A percentile compares a stretch with the other conserved stretches of the same genome.
Evolutionary conservation across 108 stramenopile species (phyloP).

Genomic region (Cyclotella baltica): DNA sequence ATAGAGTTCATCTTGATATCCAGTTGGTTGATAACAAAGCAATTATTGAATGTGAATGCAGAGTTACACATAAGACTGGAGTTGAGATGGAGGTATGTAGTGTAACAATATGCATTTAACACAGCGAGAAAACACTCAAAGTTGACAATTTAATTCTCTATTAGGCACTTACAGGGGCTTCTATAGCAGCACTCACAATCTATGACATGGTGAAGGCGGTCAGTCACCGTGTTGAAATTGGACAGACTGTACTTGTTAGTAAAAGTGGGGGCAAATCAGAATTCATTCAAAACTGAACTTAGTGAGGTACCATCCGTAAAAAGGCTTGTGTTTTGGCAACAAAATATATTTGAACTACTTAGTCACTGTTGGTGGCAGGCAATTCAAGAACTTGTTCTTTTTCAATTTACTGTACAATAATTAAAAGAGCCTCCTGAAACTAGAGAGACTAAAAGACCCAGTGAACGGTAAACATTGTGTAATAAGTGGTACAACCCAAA

Average conservation of each 20-base stretch:
- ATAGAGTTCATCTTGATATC: slow-evolving; percentile 78
- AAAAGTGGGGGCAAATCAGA: slow-evolving; percentile 90
- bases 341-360: too few relatives aligned
- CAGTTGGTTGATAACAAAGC: slow-evolving; percentile 51
- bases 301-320: too few relatives aligned
- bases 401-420: too few relatives aligned
- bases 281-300: slow-evolving; percentile 7
- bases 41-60: slow-evolving; percentile 80
- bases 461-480: too few relatives aligned
- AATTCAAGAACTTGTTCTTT: too few relatives aligned
- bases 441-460: too few relatives aligned
- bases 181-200: slow-evolving; percentile 91
- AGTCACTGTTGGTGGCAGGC: too few relatives aligned
- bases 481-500: background rate
- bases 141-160: background rate
- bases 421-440: too few relatives aligned
- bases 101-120: background rate
- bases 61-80: slow-evolving; percentile 92
- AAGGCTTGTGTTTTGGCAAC: too few relatives aligned
- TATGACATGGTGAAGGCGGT: slow-evolving; percentile 98
- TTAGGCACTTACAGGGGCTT: slow-evolving; percentile 88
- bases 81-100: slow-evolving; percentile 99
- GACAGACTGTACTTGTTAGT: slow-evolving; percentile 63
- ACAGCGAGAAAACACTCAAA: too few relatives aligned
- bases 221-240: slow-evolving; percentile 89